Percentiles rank a stretch among this genome's conserved stretches.
Conservation (phyloP, 2,329 filamentous ascomycete species). For the Fusarium virguliforme region DNA sequence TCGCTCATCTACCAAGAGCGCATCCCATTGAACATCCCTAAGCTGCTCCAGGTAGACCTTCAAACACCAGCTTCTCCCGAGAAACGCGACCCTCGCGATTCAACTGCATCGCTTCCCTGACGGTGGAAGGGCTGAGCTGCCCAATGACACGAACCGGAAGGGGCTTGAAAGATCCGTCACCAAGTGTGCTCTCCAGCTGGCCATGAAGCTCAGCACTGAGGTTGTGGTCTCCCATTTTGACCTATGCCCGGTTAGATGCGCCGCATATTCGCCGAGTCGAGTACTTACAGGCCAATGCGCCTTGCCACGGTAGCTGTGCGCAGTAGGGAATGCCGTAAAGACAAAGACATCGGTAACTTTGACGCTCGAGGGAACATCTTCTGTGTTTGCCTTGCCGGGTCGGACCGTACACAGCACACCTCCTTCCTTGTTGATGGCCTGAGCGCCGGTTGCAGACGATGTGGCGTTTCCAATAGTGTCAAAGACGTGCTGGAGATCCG, state of each 20-base stretch:
- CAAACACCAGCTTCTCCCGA: slow-evolving; percentile 37
- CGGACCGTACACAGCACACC: slow-evolving; percentile 60
- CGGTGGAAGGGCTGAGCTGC: neutral
- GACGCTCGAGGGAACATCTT: slow-evolving; percentile 52
- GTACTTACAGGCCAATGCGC: slow-evolving; percentile 59
- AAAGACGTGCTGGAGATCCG: slow-evolving; percentile 56
- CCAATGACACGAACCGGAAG: slow-evolving; percentile 7
- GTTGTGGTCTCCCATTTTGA: slow-evolving; percentile 33
- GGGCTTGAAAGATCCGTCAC: neutral
- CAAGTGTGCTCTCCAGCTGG: neutral
- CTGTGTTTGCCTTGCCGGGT: slow-evolving; percentile 59
- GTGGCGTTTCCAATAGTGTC: slow-evolving; percentile 60
- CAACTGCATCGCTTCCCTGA: slow-evolving; percentile 28
- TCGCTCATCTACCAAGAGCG: too few species aligned
- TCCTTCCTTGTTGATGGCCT: slow-evolving; percentile 38
- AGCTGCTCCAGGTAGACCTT: neutral
- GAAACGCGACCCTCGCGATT: slow-evolving; percentile 35
- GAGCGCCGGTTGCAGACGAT: slow-evolving; percentile 55
- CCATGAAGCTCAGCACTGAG: slow-evolving; percentile 27
- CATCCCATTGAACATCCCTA: too few species aligned
- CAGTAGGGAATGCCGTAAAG: slow-evolving; percentile 61
- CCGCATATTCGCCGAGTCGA: too few species aligned
- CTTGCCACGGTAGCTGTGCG: slow-evolving; percentile 55
- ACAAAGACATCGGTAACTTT: slow-evolving; percentile 62
- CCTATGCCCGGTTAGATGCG: slow-evolving; percentile 4